A percentile compares a stretch with the other conserved stretches of the same genome.
Conservation (phyloP, 2,329 filamentous ascomycete genomes). For the Microcyclospora tardicrescens region DNA sequence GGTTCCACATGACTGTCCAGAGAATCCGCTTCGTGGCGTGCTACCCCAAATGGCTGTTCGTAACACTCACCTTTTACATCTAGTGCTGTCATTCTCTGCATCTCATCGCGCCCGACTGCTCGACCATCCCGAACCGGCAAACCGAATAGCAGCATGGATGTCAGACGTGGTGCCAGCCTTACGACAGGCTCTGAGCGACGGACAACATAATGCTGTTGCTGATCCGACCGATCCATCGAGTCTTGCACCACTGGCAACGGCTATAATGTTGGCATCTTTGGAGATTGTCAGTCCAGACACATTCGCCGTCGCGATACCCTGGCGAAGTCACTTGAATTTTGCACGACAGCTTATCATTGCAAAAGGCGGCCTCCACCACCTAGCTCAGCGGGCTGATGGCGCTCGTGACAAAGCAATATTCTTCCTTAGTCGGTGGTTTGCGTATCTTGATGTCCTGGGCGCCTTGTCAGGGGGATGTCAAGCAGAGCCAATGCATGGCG, state of each 20-base stretch:
- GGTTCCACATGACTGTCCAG: conserved; percentile 48
- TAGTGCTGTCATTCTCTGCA: conserved; percentile 73
- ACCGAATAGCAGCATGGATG: conserved; percentile 69
- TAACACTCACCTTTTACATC: conserved; percentile 59
- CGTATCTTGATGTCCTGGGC: conserved; percentile 69
- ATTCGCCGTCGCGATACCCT: conserved; percentile 67
- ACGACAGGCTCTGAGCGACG: conserved; percentile 44
- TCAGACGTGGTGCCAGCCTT: conserved; percentile 65
- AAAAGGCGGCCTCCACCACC: conserved; percentile 43
- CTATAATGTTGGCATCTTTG: conserved; percentile 72
- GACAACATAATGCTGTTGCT: conserved; percentile 9
- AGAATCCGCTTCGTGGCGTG: conserved; percentile 48
- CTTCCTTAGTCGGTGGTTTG: conserved; percentile 72
- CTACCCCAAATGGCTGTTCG: conserved; percentile 54
- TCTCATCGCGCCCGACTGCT: conserved; percentile 66
- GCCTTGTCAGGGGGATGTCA: conserved; percentile 48
- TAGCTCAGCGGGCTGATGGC: conserved; percentile 26
- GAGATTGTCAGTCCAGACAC: conserved; percentile 74
- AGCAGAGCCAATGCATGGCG: conserved; percentile 28
- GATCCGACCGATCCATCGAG: conserved; percentile 47
- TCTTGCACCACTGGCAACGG: conserved; percentile 62
- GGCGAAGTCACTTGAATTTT: conserved; percentile 66
- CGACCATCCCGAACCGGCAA: conserved; percentile 58
- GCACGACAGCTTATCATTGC: conserved; percentile 63
- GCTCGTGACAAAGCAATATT: conserved; percentile 46